Conservation (phyloP, 768 basidiomycete species). For the Amanita muscaria region DNA sequence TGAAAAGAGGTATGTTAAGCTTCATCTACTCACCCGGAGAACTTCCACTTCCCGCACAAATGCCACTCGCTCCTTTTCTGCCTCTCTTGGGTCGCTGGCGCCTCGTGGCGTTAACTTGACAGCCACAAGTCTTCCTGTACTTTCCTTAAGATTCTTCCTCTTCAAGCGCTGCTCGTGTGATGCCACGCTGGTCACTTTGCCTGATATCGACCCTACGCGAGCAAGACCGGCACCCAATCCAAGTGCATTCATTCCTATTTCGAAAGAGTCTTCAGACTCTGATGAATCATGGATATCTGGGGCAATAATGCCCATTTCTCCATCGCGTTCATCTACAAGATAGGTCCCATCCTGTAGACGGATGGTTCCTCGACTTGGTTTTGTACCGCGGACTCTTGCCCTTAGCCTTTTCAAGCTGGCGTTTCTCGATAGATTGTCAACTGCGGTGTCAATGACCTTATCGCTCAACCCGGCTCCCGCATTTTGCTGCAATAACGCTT, state of each 20-base stretch:
- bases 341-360: slow-evolving; percentile 11
- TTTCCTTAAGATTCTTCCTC: neutral
- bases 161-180: neutral
- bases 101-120: slow-evolving; percentile 38
- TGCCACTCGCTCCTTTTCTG: slow-evolving; percentile 66
- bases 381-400: slow-evolving; percentile 20
- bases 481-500: neutral
- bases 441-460: too few species aligned
- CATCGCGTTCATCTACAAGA: slow-evolving; percentile 21
- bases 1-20: slow-evolving; percentile 3
- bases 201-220: slow-evolving; percentile 7
- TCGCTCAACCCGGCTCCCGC: neutral
- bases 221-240: slow-evolving; percentile 10
- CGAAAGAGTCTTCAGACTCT: neutral
- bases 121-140: slow-evolving; percentile 29
- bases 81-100: slow-evolving; percentile 28
- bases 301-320: slow-evolving; percentile 19
- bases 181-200: slow-evolving; percentile 9
- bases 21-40: slow-evolving; percentile 48
- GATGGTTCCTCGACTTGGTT: slow-evolving; percentile 15
- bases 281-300: slow-evolving; percentile 5
- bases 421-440: slow-evolving; percentile 4
- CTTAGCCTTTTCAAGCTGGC: slow-evolving; percentile 18
- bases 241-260: neutral
- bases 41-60: slow-evolving; percentile 83